Percentiles rank a stretch among this genome's conserved stretches.
Evolutionary conservation across 306 rosid species (phyloP).

Genomic region (Fragaria iinumae): DNA sequence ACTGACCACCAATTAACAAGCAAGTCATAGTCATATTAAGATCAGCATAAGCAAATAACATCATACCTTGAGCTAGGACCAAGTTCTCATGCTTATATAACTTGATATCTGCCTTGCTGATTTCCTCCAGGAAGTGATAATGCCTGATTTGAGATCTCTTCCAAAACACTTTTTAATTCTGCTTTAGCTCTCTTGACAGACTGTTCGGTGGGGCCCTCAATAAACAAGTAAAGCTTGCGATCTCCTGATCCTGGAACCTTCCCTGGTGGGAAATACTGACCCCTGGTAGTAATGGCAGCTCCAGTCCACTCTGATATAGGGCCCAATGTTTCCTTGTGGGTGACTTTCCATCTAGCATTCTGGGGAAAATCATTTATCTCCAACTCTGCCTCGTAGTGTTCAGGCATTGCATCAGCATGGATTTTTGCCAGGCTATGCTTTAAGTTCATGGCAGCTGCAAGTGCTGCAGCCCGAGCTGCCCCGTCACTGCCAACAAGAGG

Average conservation of each 20-base stretch:
- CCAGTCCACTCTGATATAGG: conserved; percentile 94
- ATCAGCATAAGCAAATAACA: conserved; percentile 14
- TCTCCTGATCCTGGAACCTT: conserved; percentile 79
- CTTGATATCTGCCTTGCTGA: conserved; percentile 92
- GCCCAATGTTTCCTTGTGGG: conserved; percentile 94
- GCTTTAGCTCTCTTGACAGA: conserved; percentile 93
- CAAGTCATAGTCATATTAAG: background rate
- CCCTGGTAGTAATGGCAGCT: conserved; percentile 97
- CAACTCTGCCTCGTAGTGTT: conserved; percentile 88
- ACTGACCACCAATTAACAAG: conserved; percentile 5
- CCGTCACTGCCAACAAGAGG: conserved; percentile 58
- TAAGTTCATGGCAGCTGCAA: conserved; percentile 84
- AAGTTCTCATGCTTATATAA: conserved; percentile 60
- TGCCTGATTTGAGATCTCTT: conserved; percentile 84
- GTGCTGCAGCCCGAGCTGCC: conserved; percentile 77
- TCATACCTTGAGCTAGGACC: conserved; percentile 11
- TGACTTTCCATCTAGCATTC: conserved; percentile 96
- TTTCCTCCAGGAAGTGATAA: conserved; percentile 85
- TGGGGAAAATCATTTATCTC: conserved; percentile 97
- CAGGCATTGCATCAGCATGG: conserved; percentile 83
- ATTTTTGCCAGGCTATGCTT: conserved; percentile 84
- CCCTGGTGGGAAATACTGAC: conserved; percentile 85
- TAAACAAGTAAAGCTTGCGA: conserved; percentile 88
- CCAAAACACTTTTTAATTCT: conserved; percentile 81
- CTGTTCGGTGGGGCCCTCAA: conserved; percentile 88